Evolutionary conservation across 345 rosid genomes (phyloP), one percentile per base, ranked within the genome.

Genomic region (Fremontodendron californicum): DNA sequence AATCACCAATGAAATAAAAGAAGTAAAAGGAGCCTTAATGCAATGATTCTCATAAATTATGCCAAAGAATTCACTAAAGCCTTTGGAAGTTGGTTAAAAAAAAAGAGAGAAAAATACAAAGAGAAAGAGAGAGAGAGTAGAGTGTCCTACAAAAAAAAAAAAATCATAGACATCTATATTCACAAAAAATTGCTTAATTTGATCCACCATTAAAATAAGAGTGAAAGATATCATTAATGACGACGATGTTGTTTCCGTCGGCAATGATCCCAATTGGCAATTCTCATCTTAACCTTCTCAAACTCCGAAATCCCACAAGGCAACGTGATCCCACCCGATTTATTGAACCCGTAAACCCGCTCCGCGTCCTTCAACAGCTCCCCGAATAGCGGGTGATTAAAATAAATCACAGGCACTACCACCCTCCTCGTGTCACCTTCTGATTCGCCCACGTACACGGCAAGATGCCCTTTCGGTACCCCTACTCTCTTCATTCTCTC

Each of bases 361-460:
- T 93, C 96, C 66, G 94, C 77, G 77, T 90, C 89, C 81, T 83
- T 87, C 85, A 95, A 77, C 77, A 92, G 83, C 64, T 90, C 93
- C 63, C 87, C 91, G 48, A 95, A 93, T 76, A 92, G 76, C 8
- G 98, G 98, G 75, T 95, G 97, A 65, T 93, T 93, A 75, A 95
- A 87, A 75, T 89, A 91, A 2, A 93, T 85, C 46, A 92, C 93
- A 10, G 99, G 98, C 79, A 95, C 91, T 55, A 87, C 71, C 8
- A 86, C 88, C 3, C 93, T 86, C 73, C 82, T 71, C 58, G 84
- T 80, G 48, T 85, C 89, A 7, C 77, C 84, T 6, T 72, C 89
- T 1, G 91, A 76, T 71, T 87, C 88, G 19, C 89, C 97, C 13
- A 93, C 89, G 84, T 91, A 89, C 9, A 95, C 91, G 3, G 89